Conservation (phyloP, 2,329 filamentous ascomycete genomes). For the Penicillium sp. region DNA sequence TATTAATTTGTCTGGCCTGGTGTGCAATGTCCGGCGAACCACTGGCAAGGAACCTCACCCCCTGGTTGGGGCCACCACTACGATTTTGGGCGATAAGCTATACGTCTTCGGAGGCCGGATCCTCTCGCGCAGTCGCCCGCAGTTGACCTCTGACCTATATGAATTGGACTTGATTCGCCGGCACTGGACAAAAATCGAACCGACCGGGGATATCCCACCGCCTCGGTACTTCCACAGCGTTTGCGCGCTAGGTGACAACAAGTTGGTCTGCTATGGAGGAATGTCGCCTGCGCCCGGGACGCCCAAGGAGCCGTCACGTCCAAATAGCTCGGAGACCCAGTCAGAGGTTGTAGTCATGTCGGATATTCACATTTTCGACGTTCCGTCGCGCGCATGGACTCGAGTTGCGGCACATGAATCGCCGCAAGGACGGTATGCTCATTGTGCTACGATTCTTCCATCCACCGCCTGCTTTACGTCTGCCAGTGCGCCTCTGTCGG, state of each 20-base stretch:
- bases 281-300: constrained; percentile 76
- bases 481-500: constrained; percentile 75
- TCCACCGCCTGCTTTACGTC: constrained; percentile 87
- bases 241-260: constrained; percentile 88
- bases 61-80: constrained; percentile 91
- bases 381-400: constrained; percentile 77
- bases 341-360: constrained; percentile 96
- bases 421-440: constrained; percentile 91
- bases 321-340: constrained; percentile 59
- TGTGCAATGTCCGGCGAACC: constrained; percentile 72
- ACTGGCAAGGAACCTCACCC: constrained; percentile 89
- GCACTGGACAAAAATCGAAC: constrained; percentile 90
- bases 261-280: constrained; percentile 95
- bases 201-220: constrained; percentile 78
- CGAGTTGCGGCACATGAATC: constrained; percentile 75
- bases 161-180: constrained; percentile 86
- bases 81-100: constrained; percentile 88
- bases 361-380: constrained; percentile 94
- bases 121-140: constrained; percentile 77
- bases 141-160: constrained; percentile 86
- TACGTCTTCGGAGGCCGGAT: constrained; percentile 95
- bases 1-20: constrained; percentile 64
- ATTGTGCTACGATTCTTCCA: constrained; percentile 88
- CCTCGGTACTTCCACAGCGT: constrained; percentile 97
- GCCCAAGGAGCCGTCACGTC: constrained; percentile 42